Conservation (phyloP, 768 basidiomycete species). For the Xerocomellus intermedius region DNA sequence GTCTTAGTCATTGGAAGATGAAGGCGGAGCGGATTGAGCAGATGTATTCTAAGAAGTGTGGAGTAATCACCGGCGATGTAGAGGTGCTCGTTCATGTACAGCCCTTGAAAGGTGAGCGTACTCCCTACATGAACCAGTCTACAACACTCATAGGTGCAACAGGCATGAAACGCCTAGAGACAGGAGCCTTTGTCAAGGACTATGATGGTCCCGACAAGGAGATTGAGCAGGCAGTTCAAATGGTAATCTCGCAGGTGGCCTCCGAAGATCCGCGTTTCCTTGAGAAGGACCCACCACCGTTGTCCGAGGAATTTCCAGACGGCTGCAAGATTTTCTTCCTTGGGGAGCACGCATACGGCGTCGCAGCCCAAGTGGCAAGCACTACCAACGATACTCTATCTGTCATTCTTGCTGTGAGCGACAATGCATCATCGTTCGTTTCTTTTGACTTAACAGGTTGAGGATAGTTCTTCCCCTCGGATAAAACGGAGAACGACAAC, state of each 20-base stretch:
- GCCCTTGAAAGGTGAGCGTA: conserved; percentile 76
- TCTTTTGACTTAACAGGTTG: conserved; percentile 1
- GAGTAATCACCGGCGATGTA: conserved; percentile 79
- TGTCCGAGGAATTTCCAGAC: conserved; percentile 86
- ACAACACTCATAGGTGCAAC: background rate
- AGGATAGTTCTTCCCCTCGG: conserved; percentile 80
- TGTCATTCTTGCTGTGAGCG: conserved; percentile 79
- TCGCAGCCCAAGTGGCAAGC: conserved; percentile 82
- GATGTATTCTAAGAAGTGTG: conserved; percentile 84
- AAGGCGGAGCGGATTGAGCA: conserved; percentile 82
- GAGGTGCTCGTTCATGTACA: conserved; percentile 85
- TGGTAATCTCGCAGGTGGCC: conserved; percentile 73
- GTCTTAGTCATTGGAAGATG: conserved; percentile 71
- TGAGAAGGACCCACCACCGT: conserved; percentile 77
- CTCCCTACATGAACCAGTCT: background rate
- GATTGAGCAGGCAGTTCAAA: conserved; percentile 82
- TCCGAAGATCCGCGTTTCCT: conserved; percentile 88
- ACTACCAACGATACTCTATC: conserved; percentile 71
- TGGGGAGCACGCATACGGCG: conserved; percentile 93
- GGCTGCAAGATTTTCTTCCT: conserved; percentile 95
- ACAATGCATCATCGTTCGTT: background rate
- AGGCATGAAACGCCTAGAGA: conserved; percentile 90
- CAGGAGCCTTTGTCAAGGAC: conserved; percentile 92
- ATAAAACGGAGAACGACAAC: conserved; percentile 72
- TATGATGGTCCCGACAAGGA: conserved; percentile 85